These are phyloP conservation scores for Ogataea hybrid DNA, from an alignment of 1,139 yeast species.

Conservation along the genomic window DNA sequence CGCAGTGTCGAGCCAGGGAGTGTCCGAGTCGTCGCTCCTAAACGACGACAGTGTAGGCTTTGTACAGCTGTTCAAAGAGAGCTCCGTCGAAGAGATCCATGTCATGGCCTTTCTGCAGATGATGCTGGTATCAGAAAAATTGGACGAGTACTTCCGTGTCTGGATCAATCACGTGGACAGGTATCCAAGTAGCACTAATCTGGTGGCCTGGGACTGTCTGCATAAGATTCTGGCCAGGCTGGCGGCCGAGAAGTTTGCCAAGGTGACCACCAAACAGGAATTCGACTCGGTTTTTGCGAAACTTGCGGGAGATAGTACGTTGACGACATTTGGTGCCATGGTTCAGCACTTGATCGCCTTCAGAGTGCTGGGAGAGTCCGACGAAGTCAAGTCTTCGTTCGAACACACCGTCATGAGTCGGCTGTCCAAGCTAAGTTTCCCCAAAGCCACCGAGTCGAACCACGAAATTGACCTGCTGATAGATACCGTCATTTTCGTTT, in stretches of 20 bases:
- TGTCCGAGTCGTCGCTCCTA: neutral
- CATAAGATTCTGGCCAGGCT: constrained; percentile 3
- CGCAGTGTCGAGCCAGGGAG: neutral
- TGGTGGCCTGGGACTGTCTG: constrained; percentile 14
- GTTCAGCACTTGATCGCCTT: constrained; percentile 19
- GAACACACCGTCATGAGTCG: constrained; percentile 6
- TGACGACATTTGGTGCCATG: constrained; percentile 5
- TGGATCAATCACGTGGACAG: constrained; percentile 10
- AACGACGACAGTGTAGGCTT: neutral
- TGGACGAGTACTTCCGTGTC: constrained; percentile 8
- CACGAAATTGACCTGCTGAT: constrained; percentile 31
- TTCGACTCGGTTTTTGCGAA: constrained; percentile 2
- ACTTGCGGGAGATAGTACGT: constrained; percentile 1
- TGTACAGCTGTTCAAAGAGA: constrained; percentile 1
- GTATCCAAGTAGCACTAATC: constrained; percentile 15
- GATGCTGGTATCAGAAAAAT: constrained; percentile 7
- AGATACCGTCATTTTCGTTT: constrained; percentile 34
- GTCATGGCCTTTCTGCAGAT: constrained; percentile 10
- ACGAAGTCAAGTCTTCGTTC: constrained; percentile 6
- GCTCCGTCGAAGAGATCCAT: constrained; percentile 11
- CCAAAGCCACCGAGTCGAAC: constrained; percentile 43
- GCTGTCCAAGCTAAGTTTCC: constrained; percentile 36
- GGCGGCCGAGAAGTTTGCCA: neutral
- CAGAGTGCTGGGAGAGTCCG: constrained; percentile 8
- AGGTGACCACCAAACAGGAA: constrained; percentile 5